Conservation (phyloP, 1,284 basidiomycete genomes). For the Ganoderma resinaceum region DNA sequence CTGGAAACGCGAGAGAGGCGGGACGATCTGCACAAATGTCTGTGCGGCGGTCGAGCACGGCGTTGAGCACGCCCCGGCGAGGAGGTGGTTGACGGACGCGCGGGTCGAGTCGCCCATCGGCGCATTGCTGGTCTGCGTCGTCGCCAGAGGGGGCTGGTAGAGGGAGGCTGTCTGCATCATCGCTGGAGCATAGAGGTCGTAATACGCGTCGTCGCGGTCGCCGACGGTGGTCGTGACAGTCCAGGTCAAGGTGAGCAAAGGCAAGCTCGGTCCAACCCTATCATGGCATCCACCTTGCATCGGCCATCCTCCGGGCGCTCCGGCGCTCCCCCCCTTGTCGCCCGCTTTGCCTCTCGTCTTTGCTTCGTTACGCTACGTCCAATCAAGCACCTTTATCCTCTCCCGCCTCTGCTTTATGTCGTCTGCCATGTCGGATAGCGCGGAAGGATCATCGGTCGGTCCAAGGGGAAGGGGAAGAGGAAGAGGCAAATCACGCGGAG, state of each 20-base stretch:
- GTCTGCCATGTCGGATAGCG: not conserved
- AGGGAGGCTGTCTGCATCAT: constrained; percentile 36
- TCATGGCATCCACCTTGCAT: not conserved
- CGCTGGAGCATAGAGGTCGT: constrained; percentile 25
- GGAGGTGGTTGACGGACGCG: constrained; percentile 65
- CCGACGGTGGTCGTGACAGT: constrained; percentile 18
- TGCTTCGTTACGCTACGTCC: not conserved
- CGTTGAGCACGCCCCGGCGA: constrained; percentile 65
- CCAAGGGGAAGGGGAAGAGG: constrained; percentile 45
- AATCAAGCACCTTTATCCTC: not conserved
- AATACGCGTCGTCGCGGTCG: constrained; percentile 19
- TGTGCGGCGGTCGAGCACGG: constrained; percentile 78
- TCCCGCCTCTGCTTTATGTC: not conserved
- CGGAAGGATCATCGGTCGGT: not conserved
- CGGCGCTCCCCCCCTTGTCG: not conserved
- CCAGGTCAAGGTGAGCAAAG: not conserved
- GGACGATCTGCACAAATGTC: constrained; percentile 74
- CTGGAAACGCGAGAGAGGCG: constrained; percentile 75
- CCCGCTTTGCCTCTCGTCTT: not conserved
- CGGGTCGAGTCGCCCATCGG: constrained; percentile 44
- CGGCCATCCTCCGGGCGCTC: not conserved
- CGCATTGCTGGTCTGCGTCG: constrained; percentile 36
- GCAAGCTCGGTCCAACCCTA: constrained; percentile 3
- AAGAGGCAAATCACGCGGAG: constrained; percentile 66
- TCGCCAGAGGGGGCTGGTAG: constrained; percentile 36